Evolutionary conservation across 2,329 filamentous ascomycete genomes (phyloP).

Genomic region (Colletotrichum sp.): DNA sequence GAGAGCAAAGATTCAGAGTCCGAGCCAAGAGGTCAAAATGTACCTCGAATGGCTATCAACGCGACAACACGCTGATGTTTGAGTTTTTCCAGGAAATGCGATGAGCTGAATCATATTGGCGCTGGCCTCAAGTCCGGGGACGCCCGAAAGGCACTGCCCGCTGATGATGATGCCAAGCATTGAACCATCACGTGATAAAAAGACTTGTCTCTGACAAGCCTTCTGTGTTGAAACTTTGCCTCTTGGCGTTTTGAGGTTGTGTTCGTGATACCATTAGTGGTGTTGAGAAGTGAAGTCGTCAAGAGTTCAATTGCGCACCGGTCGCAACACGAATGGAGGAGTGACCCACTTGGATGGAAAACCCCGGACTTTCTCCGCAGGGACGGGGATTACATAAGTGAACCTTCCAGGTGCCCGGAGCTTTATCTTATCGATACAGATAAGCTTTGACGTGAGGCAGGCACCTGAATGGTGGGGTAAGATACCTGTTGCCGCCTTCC

Average conservation of each 20-base stretch:
- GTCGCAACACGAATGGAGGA: not conserved
- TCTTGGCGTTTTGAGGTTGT: not conserved
- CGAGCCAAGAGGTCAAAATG: not conserved
- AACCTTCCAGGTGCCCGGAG: not conserved
- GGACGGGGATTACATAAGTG: not conserved
- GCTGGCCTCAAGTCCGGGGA: not conserved
- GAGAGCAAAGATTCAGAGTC: not conserved
- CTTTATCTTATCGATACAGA: conserved; percentile 21
- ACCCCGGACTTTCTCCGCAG: not conserved
- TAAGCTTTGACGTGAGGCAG: not conserved
- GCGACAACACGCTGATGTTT: not conserved
- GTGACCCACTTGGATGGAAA: not conserved
- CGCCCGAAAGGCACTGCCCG: not conserved
- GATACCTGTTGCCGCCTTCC: not conserved
- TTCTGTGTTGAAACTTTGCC: not conserved
- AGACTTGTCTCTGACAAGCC: not conserved
- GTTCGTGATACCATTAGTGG: not conserved
- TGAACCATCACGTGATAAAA: not conserved
- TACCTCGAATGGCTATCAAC: not conserved
- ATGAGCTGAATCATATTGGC: not conserved
- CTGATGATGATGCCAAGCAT: not conserved
- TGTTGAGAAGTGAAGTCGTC: not conserved
- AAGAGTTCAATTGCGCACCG: not conserved
- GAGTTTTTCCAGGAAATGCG: not conserved
- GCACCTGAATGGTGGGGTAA: conserved; percentile 16